These are phyloP conservation scores for Pseudogymnoascus sp. DNA, from an alignment of 2,329 filamentous ascomycete genomes.

Conservation along the genomic window DNA sequence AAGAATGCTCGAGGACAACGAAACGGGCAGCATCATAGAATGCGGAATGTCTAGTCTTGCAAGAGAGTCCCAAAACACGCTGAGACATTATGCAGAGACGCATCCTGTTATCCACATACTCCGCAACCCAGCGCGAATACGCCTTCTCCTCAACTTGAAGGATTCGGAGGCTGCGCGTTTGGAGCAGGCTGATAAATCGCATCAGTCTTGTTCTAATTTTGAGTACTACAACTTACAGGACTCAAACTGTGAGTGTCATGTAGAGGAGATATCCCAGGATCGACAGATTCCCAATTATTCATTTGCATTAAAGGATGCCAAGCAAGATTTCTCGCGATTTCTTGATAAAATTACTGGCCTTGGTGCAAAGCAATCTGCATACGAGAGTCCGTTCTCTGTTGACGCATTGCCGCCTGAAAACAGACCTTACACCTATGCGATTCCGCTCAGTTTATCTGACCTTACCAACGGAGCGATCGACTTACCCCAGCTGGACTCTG, in stretches of 20 bases:
- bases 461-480: conserved; percentile 45
- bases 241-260: conserved; percentile 30
- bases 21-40: conserved; percentile 59
- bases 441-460: conserved; percentile 53
- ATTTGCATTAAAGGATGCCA: conserved; percentile 44
- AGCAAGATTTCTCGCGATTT: conserved; percentile 54
- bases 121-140: conserved; percentile 58
- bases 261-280: conserved; percentile 33
- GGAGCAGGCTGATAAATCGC: conserved; percentile 37
- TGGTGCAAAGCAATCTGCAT: conserved; percentile 42
- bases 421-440: conserved; percentile 58
- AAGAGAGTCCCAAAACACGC: conserved; percentile 38
- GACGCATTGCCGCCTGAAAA: conserved; percentile 52
- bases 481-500: conserved; percentile 47
- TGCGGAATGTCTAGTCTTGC: conserved; percentile 55
- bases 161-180: conserved; percentile 37
- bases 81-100: conserved; percentile 54
- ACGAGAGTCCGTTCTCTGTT: conserved; percentile 54
- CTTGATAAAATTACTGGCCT: conserved; percentile 51
- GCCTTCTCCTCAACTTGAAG: conserved; percentile 37
- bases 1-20: conserved; percentile 51
- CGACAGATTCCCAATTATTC: conserved; percentile 39
- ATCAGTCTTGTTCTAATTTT: conserved; percentile 50
- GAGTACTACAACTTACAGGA: conserved; percentile 56
- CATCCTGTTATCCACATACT: conserved; percentile 67